Conservation (phyloP, 768 basidiomycete genomes). For the Postia placenta region DNA sequence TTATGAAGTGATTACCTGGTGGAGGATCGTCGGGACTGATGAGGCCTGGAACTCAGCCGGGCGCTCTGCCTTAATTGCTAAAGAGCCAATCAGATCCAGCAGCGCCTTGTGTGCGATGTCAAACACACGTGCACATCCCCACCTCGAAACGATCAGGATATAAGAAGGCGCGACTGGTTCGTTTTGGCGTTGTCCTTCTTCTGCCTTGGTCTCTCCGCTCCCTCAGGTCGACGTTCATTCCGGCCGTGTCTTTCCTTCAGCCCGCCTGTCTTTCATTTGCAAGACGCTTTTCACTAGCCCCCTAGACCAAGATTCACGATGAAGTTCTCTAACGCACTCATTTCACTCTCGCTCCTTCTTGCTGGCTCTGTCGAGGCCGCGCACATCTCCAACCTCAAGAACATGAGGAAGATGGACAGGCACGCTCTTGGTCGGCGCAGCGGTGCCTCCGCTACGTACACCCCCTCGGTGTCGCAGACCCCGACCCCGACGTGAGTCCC, state of each 20-base stretch:
- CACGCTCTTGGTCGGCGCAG: constrained; percentile 5
- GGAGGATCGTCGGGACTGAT: too few species aligned
- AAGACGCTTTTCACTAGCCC: neutral
- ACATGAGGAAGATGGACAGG: neutral
- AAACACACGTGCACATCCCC: neutral
- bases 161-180: neutral
- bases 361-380: constrained; percentile 15
- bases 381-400: constrained; percentile 13
- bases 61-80: too few species aligned
- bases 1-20: too few species aligned
- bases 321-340: constrained; percentile 20
- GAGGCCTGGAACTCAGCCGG: too few species aligned
- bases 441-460: constrained; percentile 18
- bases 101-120: neutral
- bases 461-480: constrained; percentile 4
- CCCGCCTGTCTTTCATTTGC: constrained; percentile 2
- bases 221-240: constrained; percentile 5
- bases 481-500: constrained; percentile 4
- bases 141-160: neutral
- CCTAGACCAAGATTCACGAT: constrained; percentile 8
- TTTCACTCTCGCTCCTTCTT: constrained; percentile 18
- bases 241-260: constrained; percentile 5
- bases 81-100: too few species aligned
- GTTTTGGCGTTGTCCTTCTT: neutral
- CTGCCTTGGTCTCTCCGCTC: neutral